These are phyloP conservation scores for Beauveria varroae DNA, from an alignment of 2,329 filamentous ascomycete species.

Conservation along the genomic window DNA sequence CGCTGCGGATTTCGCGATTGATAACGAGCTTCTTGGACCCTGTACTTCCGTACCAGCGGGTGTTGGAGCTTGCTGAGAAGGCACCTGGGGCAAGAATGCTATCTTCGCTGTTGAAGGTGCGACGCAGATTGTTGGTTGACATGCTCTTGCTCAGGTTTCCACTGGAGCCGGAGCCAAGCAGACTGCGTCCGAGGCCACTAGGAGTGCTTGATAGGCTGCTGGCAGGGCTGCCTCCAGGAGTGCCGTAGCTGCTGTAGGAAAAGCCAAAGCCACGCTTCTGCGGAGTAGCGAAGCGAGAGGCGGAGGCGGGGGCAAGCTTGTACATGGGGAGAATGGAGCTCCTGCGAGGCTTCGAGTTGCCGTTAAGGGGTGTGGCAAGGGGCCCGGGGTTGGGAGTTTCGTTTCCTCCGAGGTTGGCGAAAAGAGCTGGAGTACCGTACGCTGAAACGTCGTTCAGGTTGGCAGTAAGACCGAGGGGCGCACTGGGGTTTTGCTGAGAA, in stretches of 20 bases:
- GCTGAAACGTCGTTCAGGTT: conserved; percentile 79
- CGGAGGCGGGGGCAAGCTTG: conserved; percentile 75
- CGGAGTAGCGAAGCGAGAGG: conserved; percentile 73
- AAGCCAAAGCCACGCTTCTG: conserved; percentile 86
- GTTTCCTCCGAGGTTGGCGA: conserved; percentile 60
- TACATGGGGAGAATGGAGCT: conserved; percentile 76
- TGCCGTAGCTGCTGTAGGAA: conserved; percentile 86
- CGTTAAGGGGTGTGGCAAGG: conserved; percentile 80
- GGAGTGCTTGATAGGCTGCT: conserved; percentile 62
- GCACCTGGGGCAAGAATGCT: conserved; percentile 81
- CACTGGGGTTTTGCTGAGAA: conserved; percentile 39
- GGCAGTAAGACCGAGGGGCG: conserved; percentile 63
- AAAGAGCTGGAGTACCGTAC: conserved; percentile 83
- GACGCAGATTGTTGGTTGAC: conserved; percentile 77
- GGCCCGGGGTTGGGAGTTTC: conserved; percentile 71
- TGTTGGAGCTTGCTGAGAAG: conserved; percentile 61
- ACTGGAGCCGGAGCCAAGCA: conserved; percentile 58
- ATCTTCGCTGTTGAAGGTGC: conserved; percentile 73
- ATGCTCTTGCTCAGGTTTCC: conserved; percentile 78
- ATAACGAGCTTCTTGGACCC: conserved; percentile 87
- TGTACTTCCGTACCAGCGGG: conserved; percentile 57
- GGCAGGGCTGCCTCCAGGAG: conserved; percentile 62
- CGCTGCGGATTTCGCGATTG: conserved; percentile 74
- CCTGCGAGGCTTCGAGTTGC: conserved; percentile 66
- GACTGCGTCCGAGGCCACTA: conserved; percentile 56